Percentiles rank a stretch among this genome's conserved stretches.
phyloP scores from a whole-genome alignment of 1,284 basidiomycete species.

The Irpex lacteus region DNA sequence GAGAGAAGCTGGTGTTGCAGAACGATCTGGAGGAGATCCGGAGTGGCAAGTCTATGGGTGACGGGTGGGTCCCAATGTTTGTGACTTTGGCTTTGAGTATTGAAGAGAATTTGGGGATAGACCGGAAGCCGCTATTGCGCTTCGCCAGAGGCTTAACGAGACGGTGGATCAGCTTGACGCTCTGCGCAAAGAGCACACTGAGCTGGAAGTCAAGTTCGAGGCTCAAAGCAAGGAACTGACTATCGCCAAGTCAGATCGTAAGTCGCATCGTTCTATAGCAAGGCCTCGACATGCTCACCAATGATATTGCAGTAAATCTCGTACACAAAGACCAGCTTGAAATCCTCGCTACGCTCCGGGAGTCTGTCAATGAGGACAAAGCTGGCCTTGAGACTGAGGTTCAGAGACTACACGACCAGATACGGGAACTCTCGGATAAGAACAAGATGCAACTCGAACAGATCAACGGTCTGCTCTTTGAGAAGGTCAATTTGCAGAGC shows the following conservation, averaged over 20 bases:
- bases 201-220: constrained; percentile 73
- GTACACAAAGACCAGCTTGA: constrained; percentile 86
- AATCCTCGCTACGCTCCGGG: constrained; percentile 78
- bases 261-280: constrained; percentile 28
- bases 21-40: constrained; percentile 87
- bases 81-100: background rate
- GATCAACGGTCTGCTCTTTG: constrained; percentile 81
- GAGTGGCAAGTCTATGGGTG: constrained; percentile 78
- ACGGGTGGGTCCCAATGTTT: constrained; percentile 55
- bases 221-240: constrained; percentile 70
- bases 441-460: constrained; percentile 91
- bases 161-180: constrained; percentile 80
- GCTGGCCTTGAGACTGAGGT: constrained; percentile 70
- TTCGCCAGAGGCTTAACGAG: constrained; percentile 86
- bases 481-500: constrained; percentile 89
- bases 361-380: constrained; percentile 89
- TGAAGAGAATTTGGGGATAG: constrained; percentile 35
- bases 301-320: constrained; percentile 58
- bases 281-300: background rate
- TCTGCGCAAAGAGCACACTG: constrained; percentile 65
- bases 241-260: constrained; percentile 85
- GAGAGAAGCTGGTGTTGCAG: constrained; percentile 80
- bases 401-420: constrained; percentile 60
- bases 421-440: constrained; percentile 78
- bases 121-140: constrained; percentile 82